phyloP scores from a whole-genome alignment of 2,329 filamentous ascomycete species.

The Beauveria varroae region DNA sequence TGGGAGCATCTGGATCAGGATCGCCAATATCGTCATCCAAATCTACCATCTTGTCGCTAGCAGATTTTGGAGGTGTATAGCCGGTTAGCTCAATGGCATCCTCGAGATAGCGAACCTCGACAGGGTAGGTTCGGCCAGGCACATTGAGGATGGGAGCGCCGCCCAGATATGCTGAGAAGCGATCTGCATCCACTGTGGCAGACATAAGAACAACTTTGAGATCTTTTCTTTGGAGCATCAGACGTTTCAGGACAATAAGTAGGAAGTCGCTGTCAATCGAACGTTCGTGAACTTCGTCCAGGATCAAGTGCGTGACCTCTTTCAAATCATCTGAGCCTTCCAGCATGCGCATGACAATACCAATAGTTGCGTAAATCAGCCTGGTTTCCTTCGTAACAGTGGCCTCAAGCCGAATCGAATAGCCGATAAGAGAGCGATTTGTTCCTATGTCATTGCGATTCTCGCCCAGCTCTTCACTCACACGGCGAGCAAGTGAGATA shows the following conservation, averaged over 20 bases:
- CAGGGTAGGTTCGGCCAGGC: slow-evolving; percentile 88
- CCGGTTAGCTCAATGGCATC: slow-evolving; percentile 86
- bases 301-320: slow-evolving; percentile 86
- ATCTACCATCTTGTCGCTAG: slow-evolving; percentile 48
- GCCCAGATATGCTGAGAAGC: slow-evolving; percentile 82
- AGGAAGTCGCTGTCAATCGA: slow-evolving; percentile 96
- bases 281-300: slow-evolving; percentile 97
- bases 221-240: slow-evolving; percentile 69
- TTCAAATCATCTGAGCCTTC: slow-evolving; percentile 79
- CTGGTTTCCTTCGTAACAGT: slow-evolving; percentile 76
- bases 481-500: slow-evolving; percentile 84
- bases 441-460: slow-evolving; percentile 75
- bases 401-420: slow-evolving; percentile 87
- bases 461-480: slow-evolving; percentile 92
- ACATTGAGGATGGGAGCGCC: slow-evolving; percentile 83
- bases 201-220: slow-evolving; percentile 96
- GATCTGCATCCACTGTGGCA: slow-evolving; percentile 86
- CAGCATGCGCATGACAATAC: slow-evolving; percentile 97
- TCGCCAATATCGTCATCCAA: slow-evolving; percentile 56
- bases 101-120: slow-evolving; percentile 80
- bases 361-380: slow-evolving; percentile 80
- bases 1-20: slow-evolving; percentile 35
- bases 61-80: slow-evolving; percentile 46
- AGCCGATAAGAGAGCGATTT: slow-evolving; percentile 76
- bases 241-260: slow-evolving; percentile 79